Evolutionary conservation across 2,329 filamentous ascomycete species (phyloP), one percentile per base, ranked within the genome.

Genomic region (Diplodia seriata): DNA sequence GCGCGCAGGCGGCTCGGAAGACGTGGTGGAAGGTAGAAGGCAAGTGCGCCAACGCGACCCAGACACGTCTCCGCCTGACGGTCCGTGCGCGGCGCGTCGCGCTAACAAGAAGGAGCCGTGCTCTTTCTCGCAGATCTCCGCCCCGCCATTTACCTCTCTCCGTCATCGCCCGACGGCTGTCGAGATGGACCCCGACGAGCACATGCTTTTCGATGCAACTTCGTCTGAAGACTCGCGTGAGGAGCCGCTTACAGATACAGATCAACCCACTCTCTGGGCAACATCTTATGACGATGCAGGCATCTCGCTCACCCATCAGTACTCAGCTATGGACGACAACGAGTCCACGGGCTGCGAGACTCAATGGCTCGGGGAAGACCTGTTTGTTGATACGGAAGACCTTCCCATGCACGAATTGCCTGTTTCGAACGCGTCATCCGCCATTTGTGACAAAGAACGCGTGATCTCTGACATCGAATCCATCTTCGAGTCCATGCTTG

Each of bases 391-490:
- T 9, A 20, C 31, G 70, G 76, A 40, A 49, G 33, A 62, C 15
- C 12, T 26, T 9, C 23, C 47, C 14, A 31, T 14, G 31, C 36
- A 23, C 23, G 64, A 49, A 50, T 26, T 38, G 4, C 29, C 23
- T 4, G 11, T 50, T 3, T 12, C 40, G 1, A n/a, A 40, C 47
- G 26, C 9, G 20, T 9, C 20, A 6, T 20, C 29, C 23, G 3
- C 20, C n/a, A 31, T 29, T 43, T 12, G 20, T 57, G 54, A 20
- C 55, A 79, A 76, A 49, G 31, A 70, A 14, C 76, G 78, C 72
- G 81, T 85, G 15, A 82, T 88, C 31, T 74, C 79, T 53, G 84
- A 82, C 66, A 86, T 90, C 51, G 87, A 89, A 72, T 76, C 79
- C 5, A 83, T 89, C 26, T 80, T 89, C 18, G 83, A 85, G 67